These are phyloP conservation scores for Colletotrichum musae DNA, from an alignment of 2,329 filamentous ascomycete genomes.

Conservation along the genomic window DNA sequence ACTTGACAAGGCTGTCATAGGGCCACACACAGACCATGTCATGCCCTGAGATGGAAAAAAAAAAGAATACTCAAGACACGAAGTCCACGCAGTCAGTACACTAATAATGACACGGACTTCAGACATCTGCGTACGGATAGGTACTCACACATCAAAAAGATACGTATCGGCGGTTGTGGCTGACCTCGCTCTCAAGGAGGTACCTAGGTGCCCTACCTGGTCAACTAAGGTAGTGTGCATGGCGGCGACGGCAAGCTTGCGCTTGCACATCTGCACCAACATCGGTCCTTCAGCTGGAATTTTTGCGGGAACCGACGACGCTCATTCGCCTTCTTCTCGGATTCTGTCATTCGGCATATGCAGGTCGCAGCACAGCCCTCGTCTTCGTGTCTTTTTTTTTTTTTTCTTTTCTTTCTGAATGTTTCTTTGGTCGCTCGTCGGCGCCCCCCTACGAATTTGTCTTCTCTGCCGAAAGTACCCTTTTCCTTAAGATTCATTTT, in stretches of 20 bases:
- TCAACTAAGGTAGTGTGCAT: not conserved
- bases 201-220: not conserved
- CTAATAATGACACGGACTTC: slow-evolving; percentile 22
- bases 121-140: no score
- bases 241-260: slow-evolving; percentile 20
- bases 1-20: slow-evolving; percentile 15
- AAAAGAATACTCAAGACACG: slow-evolving; percentile 11
- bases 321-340: slow-evolving; percentile 48
- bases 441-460: not conserved
- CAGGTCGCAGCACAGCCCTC: slow-evolving; percentile 53
- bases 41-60: not conserved
- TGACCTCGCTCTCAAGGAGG: not conserved
- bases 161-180: slow-evolving; percentile 9
- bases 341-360: slow-evolving; percentile 52
- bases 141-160: slow-evolving; percentile 4
- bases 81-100: not conserved
- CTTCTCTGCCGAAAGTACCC: not conserved
- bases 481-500: slow-evolving; percentile 9
- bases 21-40: slow-evolving; percentile 13
- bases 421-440: not conserved
- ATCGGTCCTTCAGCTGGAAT: slow-evolving; percentile 14
- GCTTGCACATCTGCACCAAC: slow-evolving; percentile 14
- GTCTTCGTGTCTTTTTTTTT: slow-evolving; percentile 31
- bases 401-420: slow-evolving; percentile 7
- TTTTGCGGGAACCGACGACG: slow-evolving; percentile 43